Percentiles rank a stretch among this genome's conserved stretches.
Conservation (phyloP, 2,329 filamentous ascomycete species). For the Alternaria alternata region DNA sequence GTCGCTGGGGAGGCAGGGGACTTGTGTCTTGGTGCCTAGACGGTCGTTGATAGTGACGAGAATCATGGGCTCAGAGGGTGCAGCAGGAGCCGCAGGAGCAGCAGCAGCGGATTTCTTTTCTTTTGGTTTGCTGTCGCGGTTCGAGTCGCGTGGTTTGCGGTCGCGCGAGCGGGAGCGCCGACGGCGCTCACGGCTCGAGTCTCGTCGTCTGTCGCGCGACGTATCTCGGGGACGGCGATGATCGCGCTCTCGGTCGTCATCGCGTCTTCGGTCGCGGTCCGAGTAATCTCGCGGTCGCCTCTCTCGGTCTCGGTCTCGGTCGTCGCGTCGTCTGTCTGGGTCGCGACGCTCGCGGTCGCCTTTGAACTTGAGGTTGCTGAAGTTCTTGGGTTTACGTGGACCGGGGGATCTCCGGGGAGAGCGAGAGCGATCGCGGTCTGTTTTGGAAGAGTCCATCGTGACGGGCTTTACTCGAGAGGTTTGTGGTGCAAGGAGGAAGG, state of each 20-base stretch:
- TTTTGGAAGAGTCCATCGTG: conserved; percentile 19
- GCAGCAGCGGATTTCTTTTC: conserved; percentile 23
- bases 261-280: conserved; percentile 29
- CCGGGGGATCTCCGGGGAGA: conserved; percentile 32
- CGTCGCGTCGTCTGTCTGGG: conserved; percentile 16
- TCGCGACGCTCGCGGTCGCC: conserved; percentile 36
- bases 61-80: conserved; percentile 78
- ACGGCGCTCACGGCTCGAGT: conserved; percentile 12
- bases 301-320: conserved; percentile 35
- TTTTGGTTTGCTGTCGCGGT: conserved; percentile 17
- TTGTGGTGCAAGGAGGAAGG: neutral
- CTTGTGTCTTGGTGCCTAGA: conserved; percentile 93
- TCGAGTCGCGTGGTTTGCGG: neutral
- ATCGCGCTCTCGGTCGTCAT: conserved; percentile 1
- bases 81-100: neutral
- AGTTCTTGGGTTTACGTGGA: conserved; percentile 46
- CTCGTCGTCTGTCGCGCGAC: neutral
- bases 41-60: conserved; percentile 93
- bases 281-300: conserved; percentile 8
- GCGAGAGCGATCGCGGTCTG: conserved; percentile 36
- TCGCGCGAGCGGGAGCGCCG: conserved; percentile 6
- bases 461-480: neutral
- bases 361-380: conserved; percentile 67
- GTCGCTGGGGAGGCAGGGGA: conserved; percentile 87
- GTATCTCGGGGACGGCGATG: neutral